These are phyloP conservation scores for Pleurotus ostreatus DNA, from an alignment of 768 basidiomycete genomes.

Conservation along the genomic window DNA sequence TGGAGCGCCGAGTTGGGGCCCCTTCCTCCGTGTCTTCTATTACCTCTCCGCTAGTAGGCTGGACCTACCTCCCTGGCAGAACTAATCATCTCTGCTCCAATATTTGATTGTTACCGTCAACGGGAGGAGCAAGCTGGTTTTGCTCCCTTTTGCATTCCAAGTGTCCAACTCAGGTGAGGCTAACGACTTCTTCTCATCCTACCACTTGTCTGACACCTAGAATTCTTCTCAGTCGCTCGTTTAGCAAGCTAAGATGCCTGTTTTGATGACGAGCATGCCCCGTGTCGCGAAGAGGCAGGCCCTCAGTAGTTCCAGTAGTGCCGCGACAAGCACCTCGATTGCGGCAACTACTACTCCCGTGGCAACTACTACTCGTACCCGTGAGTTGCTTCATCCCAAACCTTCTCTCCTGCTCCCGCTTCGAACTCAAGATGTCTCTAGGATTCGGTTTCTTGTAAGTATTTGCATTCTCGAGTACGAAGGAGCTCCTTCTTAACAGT, in stretches of 20 bases:
- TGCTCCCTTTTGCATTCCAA: slow-evolving; percentile 8
- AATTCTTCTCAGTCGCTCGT: slow-evolving; percentile 5
- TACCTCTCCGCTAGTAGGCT: slow-evolving; percentile 9
- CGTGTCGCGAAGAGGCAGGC: slow-evolving; percentile 6
- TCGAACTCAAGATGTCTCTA: slow-evolving; percentile 5
- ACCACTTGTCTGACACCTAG: not conserved
- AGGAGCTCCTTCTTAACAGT: not conserved
- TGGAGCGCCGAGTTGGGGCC: not conserved
- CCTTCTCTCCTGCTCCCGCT: not conserved
- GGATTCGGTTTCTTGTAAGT: slow-evolving; percentile 2
- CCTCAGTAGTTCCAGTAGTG: not conserved
- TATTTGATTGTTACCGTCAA: slow-evolving; percentile 4
- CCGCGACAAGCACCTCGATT: not conserved
- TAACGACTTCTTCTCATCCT: not conserved
- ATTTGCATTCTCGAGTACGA: not conserved
- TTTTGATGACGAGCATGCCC: slow-evolving; percentile 7
- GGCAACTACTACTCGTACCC: not conserved
- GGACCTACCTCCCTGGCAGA: slow-evolving; percentile 9
- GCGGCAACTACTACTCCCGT: not conserved
- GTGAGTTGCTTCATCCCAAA: slow-evolving; percentile 3
- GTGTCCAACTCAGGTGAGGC: slow-evolving; percentile 4
- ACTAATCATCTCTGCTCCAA: slow-evolving; percentile 6
- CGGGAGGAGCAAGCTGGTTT: slow-evolving; percentile 8
- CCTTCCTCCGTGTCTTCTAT: slow-evolving; percentile 3
- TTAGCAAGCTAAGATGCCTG: slow-evolving; percentile 3